phyloP scores from a whole-genome alignment of 2,329 filamentous ascomycete genomes.

The Trichocomaceae sp. region DNA sequence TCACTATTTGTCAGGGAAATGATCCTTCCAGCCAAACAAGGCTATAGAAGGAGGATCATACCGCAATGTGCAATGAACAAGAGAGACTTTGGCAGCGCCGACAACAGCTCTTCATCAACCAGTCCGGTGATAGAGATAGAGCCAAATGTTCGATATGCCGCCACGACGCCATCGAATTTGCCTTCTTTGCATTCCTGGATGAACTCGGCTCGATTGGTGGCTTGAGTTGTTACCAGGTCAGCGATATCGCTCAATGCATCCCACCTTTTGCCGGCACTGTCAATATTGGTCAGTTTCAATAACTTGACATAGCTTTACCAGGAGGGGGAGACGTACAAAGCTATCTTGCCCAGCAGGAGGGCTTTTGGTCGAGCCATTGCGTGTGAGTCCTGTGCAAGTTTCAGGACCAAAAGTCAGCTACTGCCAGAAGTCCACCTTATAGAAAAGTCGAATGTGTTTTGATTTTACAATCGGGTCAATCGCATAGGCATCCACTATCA shows the following conservation, averaged over 20 bases:
- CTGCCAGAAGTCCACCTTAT: background rate
- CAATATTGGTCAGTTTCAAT: background rate
- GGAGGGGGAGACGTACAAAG: slow-evolving; percentile 49
- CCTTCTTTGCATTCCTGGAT: slow-evolving; percentile 61
- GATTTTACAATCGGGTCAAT: too few species aligned
- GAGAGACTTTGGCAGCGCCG: slow-evolving; percentile 37
- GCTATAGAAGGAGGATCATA: slow-evolving; percentile 19
- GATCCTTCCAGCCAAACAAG: too few species aligned
- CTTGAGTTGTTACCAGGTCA: slow-evolving; percentile 57
- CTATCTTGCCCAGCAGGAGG: slow-evolving; percentile 57
- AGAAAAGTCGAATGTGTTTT: background rate
- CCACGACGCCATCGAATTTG: slow-evolving; percentile 57
- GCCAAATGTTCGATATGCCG: slow-evolving; percentile 64
- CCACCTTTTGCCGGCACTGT: slow-evolving; percentile 57
- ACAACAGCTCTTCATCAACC: slow-evolving; percentile 64
- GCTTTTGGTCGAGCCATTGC: slow-evolving; percentile 48
- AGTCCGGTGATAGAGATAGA: slow-evolving; percentile 60
- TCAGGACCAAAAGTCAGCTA: background rate
- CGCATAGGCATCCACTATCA: too few species aligned
- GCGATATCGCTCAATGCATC: slow-evolving; percentile 54
- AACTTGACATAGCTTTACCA: background rate
- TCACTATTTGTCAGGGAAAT: background rate
- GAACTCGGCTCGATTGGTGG: slow-evolving; percentile 60
- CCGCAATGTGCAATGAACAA: slow-evolving; percentile 36
- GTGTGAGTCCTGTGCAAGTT: background rate